Evolutionary conservation across 2,329 filamentous ascomycete genomes (phyloP).

Genomic region (Alternaria longipes): DNA sequence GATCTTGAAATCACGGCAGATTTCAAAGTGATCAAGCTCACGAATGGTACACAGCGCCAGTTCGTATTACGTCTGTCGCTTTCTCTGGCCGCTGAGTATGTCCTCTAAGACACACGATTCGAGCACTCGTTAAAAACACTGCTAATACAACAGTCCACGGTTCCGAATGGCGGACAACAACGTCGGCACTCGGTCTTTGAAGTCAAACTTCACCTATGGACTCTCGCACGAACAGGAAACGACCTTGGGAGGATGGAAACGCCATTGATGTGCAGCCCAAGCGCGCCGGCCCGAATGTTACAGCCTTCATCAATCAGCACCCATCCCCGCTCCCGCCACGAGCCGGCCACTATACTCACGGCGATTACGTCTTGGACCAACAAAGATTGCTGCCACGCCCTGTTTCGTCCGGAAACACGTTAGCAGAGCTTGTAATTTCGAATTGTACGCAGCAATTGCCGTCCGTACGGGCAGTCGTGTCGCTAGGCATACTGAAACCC

Average conservation of each 20-base stretch:
- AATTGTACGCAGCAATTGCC: slow-evolving; percentile 16
- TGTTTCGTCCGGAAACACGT: slow-evolving; percentile 27
- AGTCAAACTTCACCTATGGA: slow-evolving; percentile 41
- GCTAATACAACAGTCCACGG: slow-evolving; percentile 19
- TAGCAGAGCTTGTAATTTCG: slow-evolving; percentile 21
- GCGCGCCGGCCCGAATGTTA: slow-evolving; percentile 27
- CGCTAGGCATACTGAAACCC: slow-evolving; percentile 18
- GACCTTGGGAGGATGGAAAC: slow-evolving; percentile 44
- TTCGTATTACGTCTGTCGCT: slow-evolving; percentile 18
- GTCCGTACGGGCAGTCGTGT: slow-evolving; percentile 12
- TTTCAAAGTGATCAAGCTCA: slow-evolving; percentile 23
- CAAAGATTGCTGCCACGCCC: slow-evolving; percentile 38
- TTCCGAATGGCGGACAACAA: slow-evolving; percentile 39
- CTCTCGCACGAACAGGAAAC: slow-evolving; percentile 39
- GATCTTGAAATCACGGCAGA: neutral
- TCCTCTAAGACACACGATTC: slow-evolving; percentile 15
- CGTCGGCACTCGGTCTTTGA: slow-evolving; percentile 25
- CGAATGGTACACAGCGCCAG: slow-evolving; percentile 14
- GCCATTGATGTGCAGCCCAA: slow-evolving; percentile 24
- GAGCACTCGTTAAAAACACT: slow-evolving; percentile 20
- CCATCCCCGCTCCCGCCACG: slow-evolving; percentile 40
- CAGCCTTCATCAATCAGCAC: slow-evolving; percentile 20
- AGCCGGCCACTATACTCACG: slow-evolving; percentile 36
- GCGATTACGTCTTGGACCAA: slow-evolving; percentile 27
- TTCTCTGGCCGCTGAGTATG: slow-evolving; percentile 36